Evolutionary conservation across 2,329 filamentous ascomycete species (phyloP).

Genomic region (Trichoderma guizhouense): DNA sequence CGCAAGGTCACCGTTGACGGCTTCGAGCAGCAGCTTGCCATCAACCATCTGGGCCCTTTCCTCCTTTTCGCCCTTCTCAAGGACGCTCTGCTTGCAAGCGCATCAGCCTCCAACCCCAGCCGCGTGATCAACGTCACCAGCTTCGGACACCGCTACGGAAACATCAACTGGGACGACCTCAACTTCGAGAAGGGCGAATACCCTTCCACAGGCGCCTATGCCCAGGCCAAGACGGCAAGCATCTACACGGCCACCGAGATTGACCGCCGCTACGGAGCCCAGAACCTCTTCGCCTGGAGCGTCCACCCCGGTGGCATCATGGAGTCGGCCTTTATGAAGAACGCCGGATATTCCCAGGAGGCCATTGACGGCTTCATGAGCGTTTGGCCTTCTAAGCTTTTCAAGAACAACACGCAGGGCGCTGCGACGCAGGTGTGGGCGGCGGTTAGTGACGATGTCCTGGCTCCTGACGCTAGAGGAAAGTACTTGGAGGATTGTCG

Average conservation of each 20-base stretch:
- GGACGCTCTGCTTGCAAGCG: conserved; percentile 10
- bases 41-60: conserved; percentile 54
- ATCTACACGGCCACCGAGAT: conserved; percentile 47
- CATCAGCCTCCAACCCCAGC: conserved; percentile 2
- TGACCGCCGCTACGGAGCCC: conserved; percentile 42
- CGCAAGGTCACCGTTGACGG: conserved; percentile 23
- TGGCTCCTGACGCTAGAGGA: conserved; percentile 35
- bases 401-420: conserved; percentile 37
- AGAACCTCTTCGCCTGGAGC: conserved; percentile 40
- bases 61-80: conserved; percentile 42
- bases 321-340: background rate
- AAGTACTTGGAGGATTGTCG: conserved; percentile 38
- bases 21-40: conserved; percentile 44
- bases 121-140: conserved; percentile 15
- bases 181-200: conserved; percentile 19
- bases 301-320: conserved; percentile 46
- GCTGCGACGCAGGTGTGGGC: conserved; percentile 44
- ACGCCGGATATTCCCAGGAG: background rate
- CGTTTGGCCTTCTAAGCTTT: background rate
- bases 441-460: conserved; percentile 32
- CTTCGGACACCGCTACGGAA: conserved; percentile 32
- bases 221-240: conserved; percentile 37
- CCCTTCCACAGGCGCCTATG: conserved; percentile 31
- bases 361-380: background rate
- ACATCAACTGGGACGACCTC: conserved; percentile 38